Evolutionary conservation across 2,329 filamentous ascomycete genomes (phyloP), one percentile per base, ranked within the genome.

Genomic region (Trichophyton mentagrophytes): DNA sequence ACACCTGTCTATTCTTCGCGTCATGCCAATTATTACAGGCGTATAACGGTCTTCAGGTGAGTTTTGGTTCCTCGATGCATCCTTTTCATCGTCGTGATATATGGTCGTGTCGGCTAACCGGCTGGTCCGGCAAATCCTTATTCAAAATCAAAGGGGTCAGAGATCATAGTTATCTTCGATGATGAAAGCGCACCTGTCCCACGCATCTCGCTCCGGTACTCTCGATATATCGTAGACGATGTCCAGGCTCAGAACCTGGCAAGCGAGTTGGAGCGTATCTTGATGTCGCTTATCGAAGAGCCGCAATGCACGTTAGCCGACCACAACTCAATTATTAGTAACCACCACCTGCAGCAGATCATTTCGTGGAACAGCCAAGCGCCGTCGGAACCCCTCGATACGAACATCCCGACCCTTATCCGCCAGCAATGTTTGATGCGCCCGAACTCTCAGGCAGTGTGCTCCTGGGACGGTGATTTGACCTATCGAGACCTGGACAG

Each of bases 401-500:
- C 40, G 38, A 57, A 58, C 56, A 59, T 67, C n/a, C 67, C 67
- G 51, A 61, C 67, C 8, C 17, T 67, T 15, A 62, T 69, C 17
- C 46, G 53, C 11, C 27, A 60, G 44, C 63, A 56, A 40, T 64
- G 60, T 22, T 8, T 27, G 11, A 22, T 56, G 7, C 59, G 58
- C 9, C 66, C 65, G n/a, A 58, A 63, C 30, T 56, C 56, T 30
- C 47, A 60, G 15, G 67, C 67, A 3, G 60, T 69, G n/a, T 59
- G 61, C 51, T 61, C 66, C 11, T 68, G 65, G 65, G 67, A 69
- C 30, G 66, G 64, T 17, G 49, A 38, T 15, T 60, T 64, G 4
- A 64, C 62, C 46, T 67, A 62, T 49, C 46, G 56, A 22, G 57
- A 64, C 38, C 46, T 66, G 25, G 63, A 67, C 44, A 40, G 59